A percentile compares a stretch with the other conserved stretches of the same genome.
These are phyloP conservation scores for Diophrys sp. DNA, from an alignment of 73 alveolate genomes.

Conservation along the genomic window DNA sequence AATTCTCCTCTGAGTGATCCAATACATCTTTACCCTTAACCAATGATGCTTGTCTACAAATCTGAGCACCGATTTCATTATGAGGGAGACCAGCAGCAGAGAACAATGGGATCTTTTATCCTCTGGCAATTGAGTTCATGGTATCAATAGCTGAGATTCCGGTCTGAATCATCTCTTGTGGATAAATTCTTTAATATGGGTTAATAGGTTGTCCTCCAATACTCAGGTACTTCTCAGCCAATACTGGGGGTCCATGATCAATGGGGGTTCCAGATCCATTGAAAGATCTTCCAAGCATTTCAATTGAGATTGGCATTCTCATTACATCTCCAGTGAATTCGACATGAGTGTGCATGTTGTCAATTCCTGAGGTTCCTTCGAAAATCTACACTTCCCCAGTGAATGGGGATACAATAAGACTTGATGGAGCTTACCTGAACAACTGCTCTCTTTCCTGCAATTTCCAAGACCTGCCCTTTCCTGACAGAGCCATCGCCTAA, in stretches of 20 bases:
- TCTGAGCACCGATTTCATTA: constrained; percentile 99
- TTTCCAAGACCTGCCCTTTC: constrained; percentile 99
- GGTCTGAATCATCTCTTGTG: constrained; percentile 98
- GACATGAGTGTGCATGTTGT: constrained; percentile 90
- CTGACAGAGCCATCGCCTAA: constrained; percentile 98
- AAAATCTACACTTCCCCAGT: constrained; percentile 89
- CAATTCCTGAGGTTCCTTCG: constrained; percentile 99
- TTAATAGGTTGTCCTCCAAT: constrained; percentile 99
- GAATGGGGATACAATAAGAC: constrained; percentile 12
- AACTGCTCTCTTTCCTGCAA: constrained; percentile 97
- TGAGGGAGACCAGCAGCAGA: constrained; percentile 99
- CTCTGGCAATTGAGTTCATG: constrained; percentile 99
- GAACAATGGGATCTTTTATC: constrained; percentile 99
- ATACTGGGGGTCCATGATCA: constrained; percentile 99
- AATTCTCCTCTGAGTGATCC: constrained; percentile 98
- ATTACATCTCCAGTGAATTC: constrained; percentile 99
- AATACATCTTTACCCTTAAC: constrained; percentile 97
- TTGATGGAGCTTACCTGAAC: constrained; percentile 82
- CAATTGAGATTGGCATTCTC: constrained; percentile 98
- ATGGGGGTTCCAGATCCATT: constrained; percentile 99
- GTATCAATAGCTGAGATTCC: constrained; percentile 99
- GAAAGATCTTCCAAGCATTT: constrained; percentile 99
- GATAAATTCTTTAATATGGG: constrained; percentile 96
- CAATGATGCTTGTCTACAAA: constrained; percentile 99
- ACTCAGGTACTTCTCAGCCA: constrained; percentile 99